Percentiles rank a stretch among this genome's conserved stretches.
These are phyloP conservation scores for Vaccinium darrowii DNA, from an alignment of 148 eudicot genomes.

Conservation along the genomic window DNA sequence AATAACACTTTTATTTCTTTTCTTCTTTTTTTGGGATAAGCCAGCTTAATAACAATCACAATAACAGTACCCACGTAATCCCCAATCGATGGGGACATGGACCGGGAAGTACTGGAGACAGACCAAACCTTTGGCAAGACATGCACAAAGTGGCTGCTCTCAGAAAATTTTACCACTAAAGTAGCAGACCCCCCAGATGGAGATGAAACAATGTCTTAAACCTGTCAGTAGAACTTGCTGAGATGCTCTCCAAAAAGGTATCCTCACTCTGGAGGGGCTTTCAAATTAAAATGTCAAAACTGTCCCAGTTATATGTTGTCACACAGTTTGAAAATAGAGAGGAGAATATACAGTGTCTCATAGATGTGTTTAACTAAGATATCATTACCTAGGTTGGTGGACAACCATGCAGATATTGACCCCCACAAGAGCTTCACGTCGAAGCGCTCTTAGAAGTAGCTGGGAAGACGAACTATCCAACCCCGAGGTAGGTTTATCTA, in stretches of 20 bases:
- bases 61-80: too few species aligned
- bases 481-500: slow-evolving; percentile 60
- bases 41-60: too few species aligned
- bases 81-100: too few species aligned
- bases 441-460: slow-evolving; percentile 48
- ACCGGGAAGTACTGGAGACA: too few species aligned
- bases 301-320: neutral
- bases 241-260: neutral
- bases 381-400: slow-evolving; percentile 52
- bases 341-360: neutral
- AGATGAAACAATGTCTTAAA: too few species aligned
- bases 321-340: neutral
- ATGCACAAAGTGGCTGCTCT: too few species aligned
- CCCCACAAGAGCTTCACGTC: slow-evolving; percentile 53
- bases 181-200: too few species aligned
- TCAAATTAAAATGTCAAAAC: neutral
- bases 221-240: too few species aligned
- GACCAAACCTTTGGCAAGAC: too few species aligned
- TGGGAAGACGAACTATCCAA: slow-evolving; percentile 49
- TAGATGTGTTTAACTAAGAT: neutral
- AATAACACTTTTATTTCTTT: too few species aligned
- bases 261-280: neutral
- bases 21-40: too few species aligned
- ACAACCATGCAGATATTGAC: slow-evolving; percentile 52
- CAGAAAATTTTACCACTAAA: too few species aligned